Base-by-base conservation (phyloP, 2,329 filamentous ascomycete species). In the Sporothrix brasiliensis region DNA sequence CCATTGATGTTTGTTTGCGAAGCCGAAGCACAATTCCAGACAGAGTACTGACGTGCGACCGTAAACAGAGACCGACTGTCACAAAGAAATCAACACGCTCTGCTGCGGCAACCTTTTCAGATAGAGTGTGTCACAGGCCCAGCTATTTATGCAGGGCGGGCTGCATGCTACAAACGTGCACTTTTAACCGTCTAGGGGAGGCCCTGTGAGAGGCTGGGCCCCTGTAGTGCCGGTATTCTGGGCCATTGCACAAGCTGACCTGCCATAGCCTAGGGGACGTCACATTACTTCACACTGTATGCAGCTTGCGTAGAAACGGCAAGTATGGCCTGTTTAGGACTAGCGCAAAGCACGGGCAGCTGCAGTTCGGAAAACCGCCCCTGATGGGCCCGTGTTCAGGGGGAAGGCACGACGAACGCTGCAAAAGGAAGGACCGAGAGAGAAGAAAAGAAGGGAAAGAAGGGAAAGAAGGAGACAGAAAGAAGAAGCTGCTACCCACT, bases 311-410 rank as follows among this genome's bases (percentile, higher is more conserved):
- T 49, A 24, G 41, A 68, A 34, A 68, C 53, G 67, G 67, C 44
- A 69, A 54, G 54, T 41, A 27, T 54, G 47, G 27, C 67, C 67
- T 16, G 56, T 63, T 69, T 52, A 5, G 67, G 67, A 61, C 67
- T 69, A 69, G 67, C 24, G 47, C 56, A 16, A 27, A 44, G 54
- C 54, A 69, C 67, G 67, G 53, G 53, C 50, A 53, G 50, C 65
- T 34, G 63, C 7, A 39, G 61, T 50, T 44, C 52, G 53, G 21
- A 68, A 68, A 30, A 14, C 66, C 52, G 21, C 56, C 67, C 67
- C 67, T 69, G 54, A 52, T 47, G 67, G 53, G 41, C 50, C 67
- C 67, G 53, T 68, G 54, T 54, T 60, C 24, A 54, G 34, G 65
- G 49, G 47, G 52, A 50, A 60, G 44, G 67, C 10, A 58, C 53